Evolutionary conservation across 1,139 yeast genomes (phyloP).

Genomic region (Blastobotrys raffinosifermentans): DNA sequence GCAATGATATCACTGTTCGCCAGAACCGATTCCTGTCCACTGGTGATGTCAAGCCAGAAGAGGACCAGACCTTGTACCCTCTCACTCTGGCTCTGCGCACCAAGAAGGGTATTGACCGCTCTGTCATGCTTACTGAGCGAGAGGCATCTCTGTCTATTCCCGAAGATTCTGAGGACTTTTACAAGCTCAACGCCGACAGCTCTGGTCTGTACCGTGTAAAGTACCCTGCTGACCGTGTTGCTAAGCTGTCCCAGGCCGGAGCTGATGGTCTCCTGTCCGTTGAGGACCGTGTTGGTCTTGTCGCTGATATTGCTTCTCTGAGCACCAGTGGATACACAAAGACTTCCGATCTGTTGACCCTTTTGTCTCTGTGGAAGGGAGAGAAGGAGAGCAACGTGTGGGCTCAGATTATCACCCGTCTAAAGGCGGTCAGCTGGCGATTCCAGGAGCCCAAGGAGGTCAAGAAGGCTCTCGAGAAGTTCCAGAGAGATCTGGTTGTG

Average conservation of each 20-base stretch:
- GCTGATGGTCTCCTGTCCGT: conserved; percentile 59
- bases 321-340: conserved; percentile 68
- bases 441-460: conserved; percentile 60
- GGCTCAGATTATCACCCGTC: conserved; percentile 57
- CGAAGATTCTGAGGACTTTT: conserved; percentile 49
- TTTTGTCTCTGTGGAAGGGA: conserved; percentile 60
- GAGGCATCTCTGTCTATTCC: conserved; percentile 40
- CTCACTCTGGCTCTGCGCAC: conserved; percentile 77
- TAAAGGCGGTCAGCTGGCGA: conserved; percentile 55
- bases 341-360: conserved; percentile 57
- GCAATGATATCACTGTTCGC: conserved; percentile 43
- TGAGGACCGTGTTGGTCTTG: conserved; percentile 80
- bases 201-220: conserved; percentile 79
- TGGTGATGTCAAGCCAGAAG: conserved; percentile 72
- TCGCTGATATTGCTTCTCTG: conserved; percentile 74
- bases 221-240: conserved; percentile 69
- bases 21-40: conserved; percentile 75
- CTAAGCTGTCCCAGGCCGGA: conserved; percentile 67
- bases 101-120: conserved; percentile 57
- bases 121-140: conserved; percentile 53
- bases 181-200: conserved; percentile 76
- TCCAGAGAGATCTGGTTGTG: conserved; percentile 55
- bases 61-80: conserved; percentile 69
- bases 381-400: conserved; percentile 53
- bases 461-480: conserved; percentile 50